Base-by-base conservation (phyloP, 2,329 filamentous ascomycete genomes). In the Allantophomopsis lycopodina region DNA sequence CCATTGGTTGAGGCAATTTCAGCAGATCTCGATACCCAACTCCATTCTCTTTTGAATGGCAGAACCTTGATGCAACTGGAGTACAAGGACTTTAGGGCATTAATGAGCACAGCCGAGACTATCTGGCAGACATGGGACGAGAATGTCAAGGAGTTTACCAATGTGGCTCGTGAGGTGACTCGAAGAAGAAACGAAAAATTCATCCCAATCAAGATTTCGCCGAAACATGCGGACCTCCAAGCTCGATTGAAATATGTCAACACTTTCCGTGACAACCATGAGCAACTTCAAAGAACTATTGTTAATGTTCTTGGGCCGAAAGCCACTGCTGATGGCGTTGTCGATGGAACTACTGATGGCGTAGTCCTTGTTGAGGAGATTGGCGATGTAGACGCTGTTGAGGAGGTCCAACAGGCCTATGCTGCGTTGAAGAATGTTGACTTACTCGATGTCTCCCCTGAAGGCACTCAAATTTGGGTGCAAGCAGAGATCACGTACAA, bases 1-100 rank as follows among this genome's bases (percentile, higher is more conserved):
- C 84, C 87, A 39, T 73, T 99, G n/a, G 91, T 96, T 10, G 88
- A 95, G 61, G 87, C 89, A 18, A 95, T 99, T 47, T 98, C 93
- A 5, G 83, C 79, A 10, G 93, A 98, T 57, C 68, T 99, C 33
- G 86, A 98, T 53, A 73, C 79, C 37, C 81, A 86, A 43, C 71
- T 98, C 48, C 89, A 95, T 57, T 75, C 79, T 13, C 66, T 98
- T 35, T 73, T 99, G 15, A 81, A 86, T 14, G 91, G 91, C 30
- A 82, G 81, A 20, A 80, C 87, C 42, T 69, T 98, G 40, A 89
- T 98, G 63, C 85, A 95, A 53, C 73, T 96, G 40, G 86, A 91
- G 46, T 96, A 93, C 55, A 75, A 77, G 37, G 89, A 96, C 47
- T 99, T 99, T 57, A 76, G 82, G 52, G 74, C 71, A 16, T 71